These are phyloP conservation scores for Mycena floridula DNA, from an alignment of 768 basidiomycete species.

Conservation along the genomic window DNA sequence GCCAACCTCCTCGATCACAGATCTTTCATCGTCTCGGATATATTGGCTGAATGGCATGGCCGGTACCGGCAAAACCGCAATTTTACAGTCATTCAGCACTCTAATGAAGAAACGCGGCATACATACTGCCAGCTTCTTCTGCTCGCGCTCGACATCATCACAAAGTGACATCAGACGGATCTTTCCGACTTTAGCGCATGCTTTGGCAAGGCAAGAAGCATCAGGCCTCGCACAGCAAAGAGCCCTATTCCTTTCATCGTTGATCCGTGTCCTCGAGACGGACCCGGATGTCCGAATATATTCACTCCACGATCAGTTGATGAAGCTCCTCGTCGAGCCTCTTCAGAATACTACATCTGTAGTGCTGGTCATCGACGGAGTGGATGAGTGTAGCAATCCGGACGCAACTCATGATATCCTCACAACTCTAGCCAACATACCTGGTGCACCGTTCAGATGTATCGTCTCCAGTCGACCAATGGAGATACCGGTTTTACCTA, in stretches of 20 bases:
- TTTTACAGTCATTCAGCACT: conserved; percentile 12
- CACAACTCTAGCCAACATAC: conserved; percentile 1
- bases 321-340: conserved; percentile 5
- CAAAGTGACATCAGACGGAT: conserved; percentile 9
- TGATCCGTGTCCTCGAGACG: not conserved
- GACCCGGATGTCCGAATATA: not conserved
- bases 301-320: not conserved
- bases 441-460: conserved; percentile 2
- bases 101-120: conserved; percentile 8
- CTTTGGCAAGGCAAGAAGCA: no score
- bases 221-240: no score
- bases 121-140: conserved; percentile 17
- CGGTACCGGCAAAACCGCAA: conserved; percentile 16
- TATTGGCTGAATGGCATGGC: conserved; percentile 18
- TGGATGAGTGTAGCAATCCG: conserved; percentile 15
- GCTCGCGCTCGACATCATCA: conserved; percentile 10
- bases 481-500: no score
- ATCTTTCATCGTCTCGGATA: conserved; percentile 2
- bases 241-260: not conserved
- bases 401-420: conserved; percentile 9
- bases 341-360: not conserved
- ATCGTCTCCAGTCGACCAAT: conserved; percentile 4
- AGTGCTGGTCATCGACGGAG: conserved; percentile 16
- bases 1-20: no score
- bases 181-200: conserved; percentile 9